Percentiles rank a stretch among this genome's conserved stretches.
Evolutionary conservation across 2,329 filamentous ascomycete genomes (phyloP).

Genomic region (Hymenotorrendiella dingleyae): DNA sequence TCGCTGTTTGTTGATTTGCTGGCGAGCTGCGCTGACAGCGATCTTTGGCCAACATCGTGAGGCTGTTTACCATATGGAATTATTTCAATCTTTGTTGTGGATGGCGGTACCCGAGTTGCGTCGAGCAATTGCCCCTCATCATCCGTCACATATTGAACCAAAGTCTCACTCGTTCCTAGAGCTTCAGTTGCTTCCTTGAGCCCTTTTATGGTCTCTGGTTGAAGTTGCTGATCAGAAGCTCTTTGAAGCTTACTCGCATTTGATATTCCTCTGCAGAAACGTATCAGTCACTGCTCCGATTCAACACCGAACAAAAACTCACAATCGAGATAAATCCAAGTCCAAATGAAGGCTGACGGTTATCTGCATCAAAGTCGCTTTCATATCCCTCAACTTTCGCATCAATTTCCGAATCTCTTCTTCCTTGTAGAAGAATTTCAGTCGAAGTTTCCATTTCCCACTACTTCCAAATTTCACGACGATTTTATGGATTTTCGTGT

Average conservation of each 20-base stretch:
- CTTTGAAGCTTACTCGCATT: conserved; percentile 12
- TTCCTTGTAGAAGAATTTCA: conserved; percentile 20
- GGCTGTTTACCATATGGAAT: too few relatives aligned
- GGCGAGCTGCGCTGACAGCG: too few relatives aligned
- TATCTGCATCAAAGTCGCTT: conserved; percentile 16
- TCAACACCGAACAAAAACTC: conserved; percentile 1
- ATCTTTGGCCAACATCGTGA: too few relatives aligned
- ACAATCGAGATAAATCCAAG: conserved; percentile 18
- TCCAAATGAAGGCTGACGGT: conserved; percentile 20
- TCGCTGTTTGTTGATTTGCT: too few relatives aligned
- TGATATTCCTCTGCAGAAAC: conserved; percentile 12
- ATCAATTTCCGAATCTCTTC: conserved; percentile 16
- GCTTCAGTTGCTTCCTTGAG: conserved; percentile 10
- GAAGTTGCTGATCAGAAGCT: conserved; percentile 4
- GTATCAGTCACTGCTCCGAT: background rate
- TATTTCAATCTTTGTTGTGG: too few relatives aligned
- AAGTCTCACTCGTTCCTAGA: conserved; percentile 4
- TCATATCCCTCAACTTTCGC: conserved; percentile 16
- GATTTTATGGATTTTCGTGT: conserved; percentile 20
- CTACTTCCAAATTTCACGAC: conserved; percentile 14
- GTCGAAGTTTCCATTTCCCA: conserved; percentile 16
- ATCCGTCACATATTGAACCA: background rate
- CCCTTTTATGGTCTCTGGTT: conserved; percentile 12
- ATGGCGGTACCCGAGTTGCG: too few relatives aligned
- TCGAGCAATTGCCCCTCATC: too few relatives aligned